phyloP scores from a whole-genome alignment of 2,329 filamentous ascomycete species.

The Diaporthe aspalathi region DNA sequence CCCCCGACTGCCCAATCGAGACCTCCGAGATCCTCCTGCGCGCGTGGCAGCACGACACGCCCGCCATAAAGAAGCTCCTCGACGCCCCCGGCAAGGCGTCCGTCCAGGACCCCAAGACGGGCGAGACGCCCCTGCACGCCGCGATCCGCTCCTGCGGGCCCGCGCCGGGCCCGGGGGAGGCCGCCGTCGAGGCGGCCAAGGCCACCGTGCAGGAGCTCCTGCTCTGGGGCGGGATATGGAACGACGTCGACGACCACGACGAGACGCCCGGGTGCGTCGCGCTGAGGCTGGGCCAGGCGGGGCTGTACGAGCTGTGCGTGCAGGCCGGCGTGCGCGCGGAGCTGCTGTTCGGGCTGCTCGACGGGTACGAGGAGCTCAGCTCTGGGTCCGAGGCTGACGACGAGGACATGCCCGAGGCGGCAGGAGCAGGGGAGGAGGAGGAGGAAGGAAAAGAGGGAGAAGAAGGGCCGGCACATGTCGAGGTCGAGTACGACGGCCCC shows the following conservation, averaged over 20 bases:
- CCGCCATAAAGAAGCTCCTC: constrained; percentile 76
- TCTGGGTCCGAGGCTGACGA: constrained; percentile 64
- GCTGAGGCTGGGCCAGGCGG: constrained; percentile 71
- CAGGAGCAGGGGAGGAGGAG: constrained; percentile 49
- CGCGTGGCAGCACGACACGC: constrained; percentile 71
- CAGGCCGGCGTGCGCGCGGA: constrained; percentile 93
- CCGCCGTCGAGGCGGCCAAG: constrained; percentile 67
- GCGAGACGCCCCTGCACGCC: constrained; percentile 88
- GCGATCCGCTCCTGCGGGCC: constrained; percentile 82
- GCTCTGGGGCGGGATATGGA: constrained; percentile 94
- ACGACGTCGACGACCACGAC: constrained; percentile 85
- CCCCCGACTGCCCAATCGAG: constrained; percentile 61
- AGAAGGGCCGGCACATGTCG: constrained; percentile 39
- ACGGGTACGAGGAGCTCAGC: constrained; percentile 80
- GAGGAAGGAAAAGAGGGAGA: constrained; percentile 47
- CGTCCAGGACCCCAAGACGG: constrained; percentile 85
- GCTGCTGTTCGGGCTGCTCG: constrained; percentile 83
- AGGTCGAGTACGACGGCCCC: constrained; percentile 34
- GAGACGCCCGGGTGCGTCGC: constrained; percentile 95
- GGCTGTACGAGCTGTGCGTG: constrained; percentile 84
- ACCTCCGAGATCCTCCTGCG: constrained; percentile 64
- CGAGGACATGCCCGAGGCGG: constrained; percentile 56
- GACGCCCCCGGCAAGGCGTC: constrained; percentile 73
- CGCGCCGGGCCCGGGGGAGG: constrained; percentile 42
- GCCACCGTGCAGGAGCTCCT: constrained; percentile 81